These are phyloP conservation scores for Colletotrichum melonis DNA, from an alignment of 2,329 filamentous ascomycete genomes.

Conservation along the genomic window DNA sequence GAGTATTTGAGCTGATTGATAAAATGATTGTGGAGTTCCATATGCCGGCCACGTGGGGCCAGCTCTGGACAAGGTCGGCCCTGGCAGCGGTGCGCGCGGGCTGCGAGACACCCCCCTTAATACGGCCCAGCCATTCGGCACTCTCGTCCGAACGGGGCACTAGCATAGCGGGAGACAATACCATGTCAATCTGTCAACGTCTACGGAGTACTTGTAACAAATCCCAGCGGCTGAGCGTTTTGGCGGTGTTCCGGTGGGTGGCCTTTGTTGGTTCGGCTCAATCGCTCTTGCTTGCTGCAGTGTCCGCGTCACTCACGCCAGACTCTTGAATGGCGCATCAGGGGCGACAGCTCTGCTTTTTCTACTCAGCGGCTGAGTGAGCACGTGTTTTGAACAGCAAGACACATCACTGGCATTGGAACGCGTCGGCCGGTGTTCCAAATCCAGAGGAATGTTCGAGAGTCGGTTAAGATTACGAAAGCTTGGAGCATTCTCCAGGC, in stretches of 20 bases:
- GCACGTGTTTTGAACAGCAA: background rate
- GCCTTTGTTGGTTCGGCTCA: background rate
- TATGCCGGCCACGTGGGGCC: constrained; percentile 1
- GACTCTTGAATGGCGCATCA: too few species aligned
- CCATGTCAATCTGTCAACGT: background rate
- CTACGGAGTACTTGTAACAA: too few species aligned
- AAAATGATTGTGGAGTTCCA: background rate
- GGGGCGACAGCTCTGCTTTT: background rate
- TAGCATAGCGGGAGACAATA: constrained; percentile 14
- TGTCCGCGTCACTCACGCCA: background rate
- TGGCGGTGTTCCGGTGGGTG: background rate
- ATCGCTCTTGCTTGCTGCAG: background rate
- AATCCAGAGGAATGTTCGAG: background rate
- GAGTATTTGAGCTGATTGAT: background rate
- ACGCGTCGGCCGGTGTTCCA: background rate
- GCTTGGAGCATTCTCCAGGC: background rate
- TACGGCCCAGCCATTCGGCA: background rate
- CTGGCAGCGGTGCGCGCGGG: constrained; percentile 25
- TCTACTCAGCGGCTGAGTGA: background rate
- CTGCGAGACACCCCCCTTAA: background rate
- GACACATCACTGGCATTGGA: background rate
- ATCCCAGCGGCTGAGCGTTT: background rate
- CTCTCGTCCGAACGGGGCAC: background rate
- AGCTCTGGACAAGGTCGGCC: constrained; percentile 1
- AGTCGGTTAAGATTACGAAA: background rate